These are phyloP conservation scores for Quercus aquifolioides DNA, from an alignment of 306 rosid species.

Conservation along the genomic window DNA sequence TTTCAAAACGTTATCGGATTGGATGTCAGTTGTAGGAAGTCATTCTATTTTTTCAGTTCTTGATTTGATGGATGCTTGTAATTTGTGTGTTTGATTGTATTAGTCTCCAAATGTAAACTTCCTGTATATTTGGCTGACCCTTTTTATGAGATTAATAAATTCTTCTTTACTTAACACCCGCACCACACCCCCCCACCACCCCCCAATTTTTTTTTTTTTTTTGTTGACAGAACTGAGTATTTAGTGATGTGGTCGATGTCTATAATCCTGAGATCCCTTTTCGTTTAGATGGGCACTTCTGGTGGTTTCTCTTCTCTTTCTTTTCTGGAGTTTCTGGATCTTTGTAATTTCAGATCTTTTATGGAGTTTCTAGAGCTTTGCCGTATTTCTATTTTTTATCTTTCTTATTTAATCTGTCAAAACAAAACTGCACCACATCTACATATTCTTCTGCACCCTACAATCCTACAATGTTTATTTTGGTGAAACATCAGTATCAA, in stretches of 20 bases:
- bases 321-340: background rate
- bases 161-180: too few species aligned
- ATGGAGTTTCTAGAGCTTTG: background rate
- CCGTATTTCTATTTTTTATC: too few species aligned
- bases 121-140: too few species aligned
- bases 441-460: background rate
- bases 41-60: too few species aligned
- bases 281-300: background rate
- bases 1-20: too few species aligned
- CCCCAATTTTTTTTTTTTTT: too few species aligned
- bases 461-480: background rate
- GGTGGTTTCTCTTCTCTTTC: background rate
- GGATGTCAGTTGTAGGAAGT: too few species aligned
- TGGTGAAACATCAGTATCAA: background rate
- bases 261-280: background rate
- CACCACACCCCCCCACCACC: too few species aligned
- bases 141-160: too few species aligned
- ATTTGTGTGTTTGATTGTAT: too few species aligned
- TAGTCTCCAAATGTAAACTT: too few species aligned
- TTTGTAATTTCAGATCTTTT: background rate
- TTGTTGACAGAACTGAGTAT: background rate
- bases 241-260: background rate
- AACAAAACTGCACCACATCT: background rate
- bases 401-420: background rate
- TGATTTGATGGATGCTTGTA: too few species aligned